Evolutionary conservation across 768 basidiomycete species (phyloP).

Genomic region (Pleurotus eryngii): DNA sequence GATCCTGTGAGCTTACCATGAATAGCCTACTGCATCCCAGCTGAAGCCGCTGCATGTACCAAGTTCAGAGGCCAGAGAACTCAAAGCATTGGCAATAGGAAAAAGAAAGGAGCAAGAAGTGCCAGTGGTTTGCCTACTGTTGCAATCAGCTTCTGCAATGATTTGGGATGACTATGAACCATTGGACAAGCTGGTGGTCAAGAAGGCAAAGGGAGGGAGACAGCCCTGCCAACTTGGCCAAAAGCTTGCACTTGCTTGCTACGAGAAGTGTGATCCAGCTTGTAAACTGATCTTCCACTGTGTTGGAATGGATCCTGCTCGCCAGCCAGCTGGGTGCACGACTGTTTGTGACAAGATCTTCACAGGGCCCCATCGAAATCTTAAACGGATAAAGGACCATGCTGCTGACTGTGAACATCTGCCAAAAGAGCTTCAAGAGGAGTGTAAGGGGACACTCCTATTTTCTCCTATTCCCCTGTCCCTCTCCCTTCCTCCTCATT

Average conservation of each 20-base stretch:
- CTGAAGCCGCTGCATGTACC: not conserved
- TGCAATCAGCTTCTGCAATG: too few relatives aligned
- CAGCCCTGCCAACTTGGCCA: not conserved
- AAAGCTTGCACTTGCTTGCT: not conserved
- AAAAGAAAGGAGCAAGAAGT: not conserved
- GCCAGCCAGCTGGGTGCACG: not conserved
- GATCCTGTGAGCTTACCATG: not conserved
- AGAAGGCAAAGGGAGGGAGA: not conserved
- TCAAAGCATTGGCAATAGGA: not conserved
- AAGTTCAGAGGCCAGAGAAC: not conserved
- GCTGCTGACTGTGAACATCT: not conserved
- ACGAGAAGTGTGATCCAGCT: not conserved
- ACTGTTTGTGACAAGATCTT: not conserved
- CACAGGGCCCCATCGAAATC: not conserved
- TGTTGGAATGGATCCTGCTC: not conserved
- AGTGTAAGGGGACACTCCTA: too few relatives aligned
- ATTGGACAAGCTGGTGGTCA: too few relatives aligned
- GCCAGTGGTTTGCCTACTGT: not conserved
- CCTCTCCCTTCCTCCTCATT: too few relatives aligned
- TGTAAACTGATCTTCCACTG: not conserved
- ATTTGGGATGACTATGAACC: too few relatives aligned
- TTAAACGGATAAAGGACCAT: not conserved
- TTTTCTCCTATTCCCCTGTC: too few relatives aligned
- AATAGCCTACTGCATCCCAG: not conserved
- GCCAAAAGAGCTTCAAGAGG: not conserved